These are phyloP conservation scores for Gnomoniopsis smithogilvyi DNA, from an alignment of 2,329 filamentous ascomycete genomes.

Conservation along the genomic window DNA sequence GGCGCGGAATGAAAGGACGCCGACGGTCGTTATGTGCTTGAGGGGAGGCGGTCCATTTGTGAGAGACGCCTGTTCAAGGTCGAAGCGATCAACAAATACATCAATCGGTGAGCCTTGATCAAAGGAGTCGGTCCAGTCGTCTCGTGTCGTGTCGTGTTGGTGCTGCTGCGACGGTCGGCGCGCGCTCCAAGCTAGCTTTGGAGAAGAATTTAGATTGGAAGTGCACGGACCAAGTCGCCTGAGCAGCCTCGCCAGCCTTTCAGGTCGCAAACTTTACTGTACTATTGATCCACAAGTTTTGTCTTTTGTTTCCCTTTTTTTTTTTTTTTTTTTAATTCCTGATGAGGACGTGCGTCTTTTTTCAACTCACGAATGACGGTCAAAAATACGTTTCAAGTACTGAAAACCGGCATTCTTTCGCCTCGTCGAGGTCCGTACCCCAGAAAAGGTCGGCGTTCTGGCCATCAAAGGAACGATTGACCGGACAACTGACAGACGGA, in stretches of 20 bases:
- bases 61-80: not conserved
- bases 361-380: too few relatives aligned
- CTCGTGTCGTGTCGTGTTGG: not conserved
- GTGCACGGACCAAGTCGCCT: not conserved
- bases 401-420: too few relatives aligned
- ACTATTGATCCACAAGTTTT: too few relatives aligned
- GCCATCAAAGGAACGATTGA: too few relatives aligned
- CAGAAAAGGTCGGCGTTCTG: too few relatives aligned
- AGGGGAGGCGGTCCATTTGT: conserved; percentile 8
- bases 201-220: not conserved
- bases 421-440: too few relatives aligned
- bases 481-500: too few relatives aligned
- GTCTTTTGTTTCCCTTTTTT: too few relatives aligned
- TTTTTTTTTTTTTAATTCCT: too few relatives aligned
- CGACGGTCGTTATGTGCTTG: conserved; percentile 6
- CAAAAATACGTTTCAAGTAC: too few relatives aligned
- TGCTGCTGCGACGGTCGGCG: not conserved
- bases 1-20: conserved; percentile 9
- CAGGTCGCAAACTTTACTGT: too few relatives aligned
- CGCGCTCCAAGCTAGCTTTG: not conserved
- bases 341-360: too few relatives aligned
- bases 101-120: not conserved
- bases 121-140: not conserved
- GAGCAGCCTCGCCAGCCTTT: not conserved
- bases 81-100: not conserved